Evolutionary conservation across 1,139 yeast species (phyloP), one percentile per base, ranked within the genome.

Genomic region (Tardiomyces blankii): DNA sequence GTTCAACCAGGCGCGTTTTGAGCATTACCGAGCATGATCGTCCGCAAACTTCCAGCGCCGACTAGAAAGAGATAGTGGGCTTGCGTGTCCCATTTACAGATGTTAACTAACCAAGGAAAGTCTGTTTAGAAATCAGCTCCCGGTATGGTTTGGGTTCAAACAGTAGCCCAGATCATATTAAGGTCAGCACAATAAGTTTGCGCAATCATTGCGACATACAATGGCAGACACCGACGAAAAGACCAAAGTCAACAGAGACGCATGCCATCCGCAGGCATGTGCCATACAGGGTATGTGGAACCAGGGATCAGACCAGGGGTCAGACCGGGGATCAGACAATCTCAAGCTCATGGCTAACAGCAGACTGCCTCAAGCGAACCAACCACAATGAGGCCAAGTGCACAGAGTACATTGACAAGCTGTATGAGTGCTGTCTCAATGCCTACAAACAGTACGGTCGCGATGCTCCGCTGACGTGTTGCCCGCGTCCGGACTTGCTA

Each of bases 351-450:
- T 39, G 40, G 41, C 47, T 47, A 41, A 42, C 42, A 5, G 14
- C 41, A 68, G 73, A 67, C 41, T 82, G 91, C 56, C 63, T 82
- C 16, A 69, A 71, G 44, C 58, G 62, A 35, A 72, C 72, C 53
- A 68, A 72, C 19, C 81, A 77, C 61, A 70, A 80, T 60, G 89
- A 82, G 59, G 59, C 81, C 11, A 77, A 74, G 52, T 82, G 91
- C 58, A 68, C 82, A 6, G 66, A 67, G 46, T 65, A 69, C 38
- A 81, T 82, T 39, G 84, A 79, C 54, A 67, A 69, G 39, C 64
- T 82, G 38, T 82, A 82, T 61, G 68, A 67, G 18, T 82, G 91
- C 61, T 82, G 91, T 57, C 68, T 70, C 52, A 55, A 66, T 42
- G 79, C 75, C 56, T 82, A 82, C 60, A 65, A 67, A 44, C 61